A percentile compares a stretch with the other conserved stretches of the same genome.
These are phyloP conservation scores for Metarhizium sp. DNA, from an alignment of 2,329 filamentous ascomycete genomes.

Conservation along the genomic window DNA sequence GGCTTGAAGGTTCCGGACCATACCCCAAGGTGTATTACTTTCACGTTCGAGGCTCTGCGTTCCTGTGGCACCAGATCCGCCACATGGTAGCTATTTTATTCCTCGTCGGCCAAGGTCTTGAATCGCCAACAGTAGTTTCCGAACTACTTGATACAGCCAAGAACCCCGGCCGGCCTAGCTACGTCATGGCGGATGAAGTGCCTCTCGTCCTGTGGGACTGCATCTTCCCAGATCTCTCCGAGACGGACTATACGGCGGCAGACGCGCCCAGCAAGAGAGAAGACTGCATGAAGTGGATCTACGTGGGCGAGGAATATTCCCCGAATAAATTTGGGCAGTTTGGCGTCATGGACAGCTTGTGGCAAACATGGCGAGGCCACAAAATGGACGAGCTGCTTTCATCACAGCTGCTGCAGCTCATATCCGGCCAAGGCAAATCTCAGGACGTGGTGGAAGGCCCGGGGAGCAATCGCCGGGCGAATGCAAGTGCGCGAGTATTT, in stretches of 20 bases:
- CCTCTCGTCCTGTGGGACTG: constrained; percentile 96
- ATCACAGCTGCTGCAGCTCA: constrained; percentile 59
- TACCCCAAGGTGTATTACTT: constrained; percentile 74
- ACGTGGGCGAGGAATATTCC: constrained; percentile 57
- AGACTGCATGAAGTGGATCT: constrained; percentile 68
- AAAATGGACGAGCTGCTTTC: constrained; percentile 89
- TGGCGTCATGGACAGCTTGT: constrained; percentile 65
- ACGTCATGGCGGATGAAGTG: constrained; percentile 82
- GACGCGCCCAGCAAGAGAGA: constrained; percentile 17
- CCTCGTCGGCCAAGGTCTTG: constrained; percentile 79
- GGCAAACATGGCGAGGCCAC: constrained; percentile 71
- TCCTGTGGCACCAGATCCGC: constrained; percentile 96
- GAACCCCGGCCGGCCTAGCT: constrained; percentile 70
- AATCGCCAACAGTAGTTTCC: constrained; percentile 62
- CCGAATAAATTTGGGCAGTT: constrained; percentile 53
- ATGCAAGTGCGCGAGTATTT: constrained; percentile 30
- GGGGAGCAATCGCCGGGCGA: constrained; percentile 24
- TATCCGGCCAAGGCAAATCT: constrained; percentile 30
- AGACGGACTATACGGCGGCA: not conserved
- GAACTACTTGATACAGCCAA: constrained; percentile 63
- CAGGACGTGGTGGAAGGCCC: constrained; percentile 26
- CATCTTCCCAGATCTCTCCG: constrained; percentile 55
- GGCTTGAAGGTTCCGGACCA: constrained; percentile 5
- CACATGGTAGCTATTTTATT: constrained; percentile 93
- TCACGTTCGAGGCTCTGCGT: constrained; percentile 80